Conservation (phyloP, 1,139 yeast species). For the Pichia sp. region DNA sequence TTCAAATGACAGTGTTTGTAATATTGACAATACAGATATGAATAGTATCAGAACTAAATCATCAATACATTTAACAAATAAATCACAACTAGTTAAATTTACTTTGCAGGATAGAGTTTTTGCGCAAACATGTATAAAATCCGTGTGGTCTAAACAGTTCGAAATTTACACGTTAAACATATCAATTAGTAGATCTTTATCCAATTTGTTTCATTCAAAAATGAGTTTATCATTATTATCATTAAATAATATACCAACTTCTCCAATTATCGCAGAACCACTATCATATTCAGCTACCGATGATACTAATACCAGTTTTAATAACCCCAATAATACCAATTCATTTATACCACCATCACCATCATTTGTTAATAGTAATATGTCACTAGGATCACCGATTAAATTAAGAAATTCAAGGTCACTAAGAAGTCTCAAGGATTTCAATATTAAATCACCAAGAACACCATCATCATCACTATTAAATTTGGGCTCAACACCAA, state of each 20-base stretch:
- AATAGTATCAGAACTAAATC: conserved; percentile 2
- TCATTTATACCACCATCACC: conserved; percentile 14
- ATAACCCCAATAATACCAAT: not conserved
- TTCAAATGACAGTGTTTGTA: not conserved
- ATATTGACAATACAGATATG: not conserved
- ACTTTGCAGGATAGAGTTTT: conserved; percentile 15
- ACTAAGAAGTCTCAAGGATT: conserved; percentile 6
- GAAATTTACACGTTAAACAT: conserved; percentile 9
- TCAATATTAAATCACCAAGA: not conserved
- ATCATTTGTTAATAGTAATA: conserved; percentile 8
- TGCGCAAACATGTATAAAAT: conserved; percentile 13
- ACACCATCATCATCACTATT: not conserved
- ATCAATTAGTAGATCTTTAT: conserved; percentile 14
- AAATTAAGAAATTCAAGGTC: conserved; percentile 9
- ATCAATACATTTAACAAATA: not conserved
- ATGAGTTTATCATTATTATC: conserved; percentile 10
- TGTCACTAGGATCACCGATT: conserved; percentile 10
- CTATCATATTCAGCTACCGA: not conserved
- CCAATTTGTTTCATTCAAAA: conserved; percentile 11
- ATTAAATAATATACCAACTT: conserved; percentile 3
- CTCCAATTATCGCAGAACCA: not conserved
- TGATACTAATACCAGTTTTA: not conserved
- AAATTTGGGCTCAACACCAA: not conserved
- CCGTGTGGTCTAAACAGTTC: conserved; percentile 14
- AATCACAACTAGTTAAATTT: conserved; percentile 5